Percentiles rank a stretch among this genome's conserved stretches.
phyloP scores from a whole-genome alignment of 129 eudicot species.

The Artemisia annua region DNA sequence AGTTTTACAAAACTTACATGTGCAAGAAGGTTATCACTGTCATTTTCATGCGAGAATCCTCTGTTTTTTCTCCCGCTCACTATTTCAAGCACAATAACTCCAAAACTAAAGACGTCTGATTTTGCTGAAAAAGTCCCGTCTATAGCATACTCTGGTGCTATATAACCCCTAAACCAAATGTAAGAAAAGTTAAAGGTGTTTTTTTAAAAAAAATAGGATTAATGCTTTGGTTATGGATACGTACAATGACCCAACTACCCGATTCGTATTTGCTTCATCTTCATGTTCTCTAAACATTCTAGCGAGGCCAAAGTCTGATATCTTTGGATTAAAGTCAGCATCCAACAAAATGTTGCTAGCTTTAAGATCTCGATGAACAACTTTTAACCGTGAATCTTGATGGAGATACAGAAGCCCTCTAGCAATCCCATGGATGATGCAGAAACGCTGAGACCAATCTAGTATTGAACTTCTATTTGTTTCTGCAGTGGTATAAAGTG shows the following conservation, averaged over 20 bases:
- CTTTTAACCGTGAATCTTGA: slow-evolving; percentile 14
- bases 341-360: slow-evolving; percentile 31
- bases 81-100: slow-evolving; percentile 32
- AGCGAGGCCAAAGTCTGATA: slow-evolving; percentile 51
- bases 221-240: not conserved
- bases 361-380: slow-evolving; percentile 29
- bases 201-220: too few relatives aligned
- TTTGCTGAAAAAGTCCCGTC: slow-evolving; percentile 14
- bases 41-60: slow-evolving; percentile 26
- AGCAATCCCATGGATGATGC: slow-evolving; percentile 24
- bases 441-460: not conserved
- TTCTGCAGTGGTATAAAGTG: not conserved
- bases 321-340: slow-evolving; percentile 23
- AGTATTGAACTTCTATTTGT: not conserved
- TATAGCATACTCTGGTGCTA: slow-evolving; percentile 17
- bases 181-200: too few relatives aligned
- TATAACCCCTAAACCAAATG: not conserved
- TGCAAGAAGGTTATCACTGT: slow-evolving; percentile 25
- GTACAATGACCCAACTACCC: slow-evolving; percentile 42
- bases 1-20: slow-evolving; percentile 20
- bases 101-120: slow-evolving; percentile 25
- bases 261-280: slow-evolving; percentile 17
- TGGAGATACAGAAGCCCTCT: slow-evolving; percentile 28
- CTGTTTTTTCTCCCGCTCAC: slow-evolving; percentile 39
- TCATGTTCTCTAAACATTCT: slow-evolving; percentile 37